A percentile compares a stretch with the other conserved stretches of the same genome.
Evolutionary conservation across 2,329 filamentous ascomycete species (phyloP).

Genomic region (Aspergillus quadrilineatus): DNA sequence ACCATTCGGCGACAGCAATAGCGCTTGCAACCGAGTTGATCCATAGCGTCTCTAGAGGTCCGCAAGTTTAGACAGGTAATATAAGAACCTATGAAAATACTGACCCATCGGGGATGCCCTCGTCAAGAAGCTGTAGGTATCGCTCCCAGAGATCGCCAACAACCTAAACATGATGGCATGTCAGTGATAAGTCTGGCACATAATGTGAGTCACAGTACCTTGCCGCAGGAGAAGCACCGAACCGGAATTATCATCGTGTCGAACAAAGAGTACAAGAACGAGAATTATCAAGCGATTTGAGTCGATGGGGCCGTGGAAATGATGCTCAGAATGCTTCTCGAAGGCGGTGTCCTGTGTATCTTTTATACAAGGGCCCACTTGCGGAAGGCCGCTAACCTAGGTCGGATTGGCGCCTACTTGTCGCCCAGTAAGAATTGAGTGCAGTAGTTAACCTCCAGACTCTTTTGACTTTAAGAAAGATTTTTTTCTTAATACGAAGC

Average conservation of each 20-base stretch:
- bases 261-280: conserved; percentile 20
- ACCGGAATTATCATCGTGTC: conserved; percentile 90
- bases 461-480: no score
- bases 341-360: no score
- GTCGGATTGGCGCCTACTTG: no score
- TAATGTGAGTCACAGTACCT: conserved; percentile 60
- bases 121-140: conserved; percentile 84
- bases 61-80: conserved; percentile 13
- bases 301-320: no score
- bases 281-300: no score
- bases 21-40: conserved; percentile 85
- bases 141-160: conserved; percentile 96
- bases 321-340: no score
- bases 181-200: conserved; percentile 4
- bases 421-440: no score
- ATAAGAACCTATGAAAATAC: conserved; percentile 28
- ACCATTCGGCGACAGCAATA: conserved; percentile 99
- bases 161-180: conserved; percentile 60
- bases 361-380: no score
- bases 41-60: conserved; percentile 74
- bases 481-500: no score
- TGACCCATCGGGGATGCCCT: conserved; percentile 72
- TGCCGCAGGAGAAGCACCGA: conserved; percentile 97
- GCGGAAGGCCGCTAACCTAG: no score
- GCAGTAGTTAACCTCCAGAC: no score